Evolutionary conservation across 1,284 basidiomycete genomes (phyloP), one percentile per base, ranked within the genome.

Genomic region (Puccinia coronata): DNA sequence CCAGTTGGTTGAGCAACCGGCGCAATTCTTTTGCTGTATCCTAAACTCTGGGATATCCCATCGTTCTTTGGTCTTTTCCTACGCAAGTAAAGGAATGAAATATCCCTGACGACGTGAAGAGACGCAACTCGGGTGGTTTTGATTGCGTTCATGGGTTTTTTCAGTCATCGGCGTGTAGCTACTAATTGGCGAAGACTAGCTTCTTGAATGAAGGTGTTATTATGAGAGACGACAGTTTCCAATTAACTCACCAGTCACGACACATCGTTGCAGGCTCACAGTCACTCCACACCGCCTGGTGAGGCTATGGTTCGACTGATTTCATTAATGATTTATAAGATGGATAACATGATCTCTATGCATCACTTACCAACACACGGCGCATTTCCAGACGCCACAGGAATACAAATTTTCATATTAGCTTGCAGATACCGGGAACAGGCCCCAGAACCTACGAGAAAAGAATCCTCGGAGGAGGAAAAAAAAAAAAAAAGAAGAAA

Each of bases 191-290:
- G 51, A 53, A 53, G 23, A 59, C 16, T 34, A 11, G 43, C 43
- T 47, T 8, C 9, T 47, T 25, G 34, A 59, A 59, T 59, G 57
- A 59, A 59, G 28, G 8, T 8, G 43, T 16, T 31, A 59, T 59
- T 31, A 59, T 59, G 1, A 31, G 34, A 25, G 9, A 59, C 31
- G 28, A 59, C 57, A 59, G 57, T 59, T 25, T 31, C n/a, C n/a
- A n/a, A n/a, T n/a, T n/a, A 25, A 11, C n/a, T 31, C 55, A n/a
- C 55, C 55, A 59, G 31, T 59, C 57, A 59, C 57, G 57, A 59
- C 55, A 8, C n/a, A 57, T 57, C 20, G 55, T 57, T 57, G 55
- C 55, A 57, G 55, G 55, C 31, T 11, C 28, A 14, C 57, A n/a
- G n/a, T n/a, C n/a, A n/a, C n/a, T 59, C 8, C 28, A 59, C 28